Percentiles rank a stretch among this genome's conserved stretches.
phyloP scores from a whole-genome alignment of 2,329 filamentous ascomycete species.

The Aspergillus tamarii region DNA sequence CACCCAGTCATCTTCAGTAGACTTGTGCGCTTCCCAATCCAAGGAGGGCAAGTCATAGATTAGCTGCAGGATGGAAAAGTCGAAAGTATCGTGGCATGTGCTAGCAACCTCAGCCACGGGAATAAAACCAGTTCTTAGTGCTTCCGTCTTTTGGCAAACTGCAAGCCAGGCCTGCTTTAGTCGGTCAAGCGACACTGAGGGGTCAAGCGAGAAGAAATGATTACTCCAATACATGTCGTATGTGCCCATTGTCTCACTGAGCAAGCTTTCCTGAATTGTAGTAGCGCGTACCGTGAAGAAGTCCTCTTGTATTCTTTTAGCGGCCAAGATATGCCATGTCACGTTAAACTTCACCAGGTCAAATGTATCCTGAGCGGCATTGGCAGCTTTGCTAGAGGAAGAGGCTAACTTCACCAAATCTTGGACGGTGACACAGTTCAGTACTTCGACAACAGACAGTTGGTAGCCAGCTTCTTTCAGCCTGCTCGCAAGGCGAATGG shows the following conservation, averaged over 20 bases:
- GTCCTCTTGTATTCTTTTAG: constrained; percentile 20
- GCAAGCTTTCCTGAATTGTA: constrained; percentile 43
- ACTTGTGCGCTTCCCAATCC: constrained; percentile 29
- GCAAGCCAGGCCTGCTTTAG: constrained; percentile 39
- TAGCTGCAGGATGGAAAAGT: constrained; percentile 34
- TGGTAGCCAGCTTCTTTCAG: constrained; percentile 28
- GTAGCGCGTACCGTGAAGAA: constrained; percentile 34
- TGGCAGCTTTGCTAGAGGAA: neutral
- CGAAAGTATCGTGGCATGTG: neutral
- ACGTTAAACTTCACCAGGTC: constrained; percentile 28
- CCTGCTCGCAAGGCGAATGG: constrained; percentile 31
- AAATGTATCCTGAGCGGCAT: constrained; percentile 9
- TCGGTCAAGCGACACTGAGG: constrained; percentile 29
- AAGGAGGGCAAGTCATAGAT: constrained; percentile 29
- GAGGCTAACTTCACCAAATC: constrained; percentile 27
- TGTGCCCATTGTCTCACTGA: constrained; percentile 45
- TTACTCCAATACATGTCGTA: constrained; percentile 46
- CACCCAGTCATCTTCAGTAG: constrained; percentile 18
- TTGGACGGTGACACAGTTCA: constrained; percentile 32
- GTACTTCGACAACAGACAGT: constrained; percentile 33
- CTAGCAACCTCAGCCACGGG: constrained; percentile 30
- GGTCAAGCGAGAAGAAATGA: constrained; percentile 38
- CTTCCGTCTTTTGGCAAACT: constrained; percentile 35
- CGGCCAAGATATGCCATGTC: constrained; percentile 23
- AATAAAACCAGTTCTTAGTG: constrained; percentile 42